These are phyloP conservation scores for Fomitopsis palustris DNA, from an alignment of 1,284 basidiomycete species.

Conservation along the genomic window DNA sequence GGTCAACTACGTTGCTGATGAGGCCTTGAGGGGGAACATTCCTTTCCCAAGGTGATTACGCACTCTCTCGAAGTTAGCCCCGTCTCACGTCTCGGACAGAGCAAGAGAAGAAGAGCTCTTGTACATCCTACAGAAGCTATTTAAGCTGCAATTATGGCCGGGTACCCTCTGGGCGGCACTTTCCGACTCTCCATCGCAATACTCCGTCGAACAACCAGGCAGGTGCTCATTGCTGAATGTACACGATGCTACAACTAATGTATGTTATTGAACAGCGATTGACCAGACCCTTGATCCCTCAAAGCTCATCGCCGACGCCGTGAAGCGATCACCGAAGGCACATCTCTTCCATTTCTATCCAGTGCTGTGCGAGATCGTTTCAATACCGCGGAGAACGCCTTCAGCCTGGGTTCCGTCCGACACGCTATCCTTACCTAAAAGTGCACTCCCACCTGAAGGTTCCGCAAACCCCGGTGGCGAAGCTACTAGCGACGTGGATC, in stretches of 20 bases:
- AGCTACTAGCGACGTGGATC: conserved; percentile 25
- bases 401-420: conserved; percentile 53
- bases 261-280: conserved; percentile 29
- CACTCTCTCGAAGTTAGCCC: too few species aligned
- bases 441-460: conserved; percentile 4
- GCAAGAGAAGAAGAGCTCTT: conserved; percentile 87
- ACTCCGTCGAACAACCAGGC: conserved; percentile 54
- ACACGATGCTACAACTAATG: conserved; percentile 6
- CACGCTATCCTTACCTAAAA: conserved; percentile 6
- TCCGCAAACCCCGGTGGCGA: background rate
- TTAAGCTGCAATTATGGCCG: conserved; percentile 65
- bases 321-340: conserved; percentile 68
- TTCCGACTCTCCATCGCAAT: conserved; percentile 57
- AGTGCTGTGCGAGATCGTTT: conserved; percentile 73
- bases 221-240: conserved; percentile 16
- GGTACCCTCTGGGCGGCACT: conserved; percentile 74
- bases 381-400: conserved; percentile 62
- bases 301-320: conserved; percentile 59
- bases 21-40: conserved; percentile 74
- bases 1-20: conserved; percentile 77
- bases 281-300: conserved; percentile 44
- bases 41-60: conserved; percentile 74
- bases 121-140: conserved; percentile 79
- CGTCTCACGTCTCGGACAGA: conserved; percentile 34
- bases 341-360: conserved; percentile 87